Evolutionary conservation across 2,329 filamentous ascomycete genomes (phyloP).

Genomic region (Podosphaera xanthii): DNA sequence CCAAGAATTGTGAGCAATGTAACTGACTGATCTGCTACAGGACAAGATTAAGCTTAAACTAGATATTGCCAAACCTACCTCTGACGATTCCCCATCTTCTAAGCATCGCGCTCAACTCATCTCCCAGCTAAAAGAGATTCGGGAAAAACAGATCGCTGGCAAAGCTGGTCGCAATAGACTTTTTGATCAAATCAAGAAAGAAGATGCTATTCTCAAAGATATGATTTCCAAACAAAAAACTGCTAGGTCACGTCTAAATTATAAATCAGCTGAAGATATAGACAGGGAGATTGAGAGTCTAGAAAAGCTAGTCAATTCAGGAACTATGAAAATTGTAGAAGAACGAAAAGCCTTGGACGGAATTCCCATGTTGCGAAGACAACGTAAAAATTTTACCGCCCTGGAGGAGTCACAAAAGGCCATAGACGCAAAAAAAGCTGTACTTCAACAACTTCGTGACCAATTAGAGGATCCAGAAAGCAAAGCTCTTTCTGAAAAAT

Average conservation of each 20-base stretch:
- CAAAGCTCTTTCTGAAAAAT: slow-evolving; percentile 70
- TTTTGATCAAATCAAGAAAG: slow-evolving; percentile 75
- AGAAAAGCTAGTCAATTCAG: slow-evolving; percentile 67
- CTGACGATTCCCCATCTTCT: slow-evolving; percentile 55
- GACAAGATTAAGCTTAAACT: slow-evolving; percentile 75
- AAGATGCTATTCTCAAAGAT: slow-evolving; percentile 73
- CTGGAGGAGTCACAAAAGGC: slow-evolving; percentile 71
- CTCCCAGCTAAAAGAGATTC: slow-evolving; percentile 60
- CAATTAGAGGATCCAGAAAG: slow-evolving; percentile 75
- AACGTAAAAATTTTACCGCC: slow-evolving; percentile 71
- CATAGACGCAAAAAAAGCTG: slow-evolving; percentile 68
- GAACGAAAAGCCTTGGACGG: slow-evolving; percentile 85
- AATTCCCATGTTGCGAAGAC: slow-evolving; percentile 62
- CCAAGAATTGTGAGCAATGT: not conserved
- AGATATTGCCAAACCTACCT: slow-evolving; percentile 59
- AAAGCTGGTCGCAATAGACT: slow-evolving; percentile 61
- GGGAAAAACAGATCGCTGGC: slow-evolving; percentile 64
- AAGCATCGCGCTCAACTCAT: slow-evolving; percentile 76
- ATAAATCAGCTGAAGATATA: slow-evolving; percentile 73
- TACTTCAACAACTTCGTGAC: slow-evolving; percentile 78
- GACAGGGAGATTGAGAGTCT: slow-evolving; percentile 62
- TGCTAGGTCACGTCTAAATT: slow-evolving; percentile 56
- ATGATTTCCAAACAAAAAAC: slow-evolving; percentile 72
- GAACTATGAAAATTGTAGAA: slow-evolving; percentile 86
- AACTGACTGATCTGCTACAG: slow-evolving; percentile 24